Percentiles rank a stretch among this genome's conserved stretches.
These are phyloP conservation scores for Stylosanthes scabra DNA, from an alignment of 331 rosid genomes.

Conservation along the genomic window DNA sequence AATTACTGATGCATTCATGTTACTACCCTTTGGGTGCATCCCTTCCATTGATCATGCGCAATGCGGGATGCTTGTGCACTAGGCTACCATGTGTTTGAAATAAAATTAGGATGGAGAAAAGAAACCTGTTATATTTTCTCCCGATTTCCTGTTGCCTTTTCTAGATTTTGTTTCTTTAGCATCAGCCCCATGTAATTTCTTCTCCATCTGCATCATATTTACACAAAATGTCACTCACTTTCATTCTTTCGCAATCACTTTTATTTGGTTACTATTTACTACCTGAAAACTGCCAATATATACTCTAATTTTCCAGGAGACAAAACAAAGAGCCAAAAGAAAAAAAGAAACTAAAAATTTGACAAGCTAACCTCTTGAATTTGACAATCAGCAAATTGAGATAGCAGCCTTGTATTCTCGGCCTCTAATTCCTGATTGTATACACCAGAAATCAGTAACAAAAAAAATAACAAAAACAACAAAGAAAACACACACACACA, in stretches of 20 bases:
- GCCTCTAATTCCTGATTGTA: slow-evolving; percentile 71
- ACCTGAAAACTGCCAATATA: background rate
- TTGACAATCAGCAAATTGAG: slow-evolving; percentile 58
- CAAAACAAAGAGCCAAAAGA: slow-evolving; percentile 13
- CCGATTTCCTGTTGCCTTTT: slow-evolving; percentile 38
- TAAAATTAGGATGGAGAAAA: background rate
- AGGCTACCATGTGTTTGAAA: background rate
- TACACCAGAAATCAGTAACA: slow-evolving; percentile 15
- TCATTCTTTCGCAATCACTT: background rate
- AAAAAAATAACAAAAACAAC: too few relatives aligned
- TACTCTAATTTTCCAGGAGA: slow-evolving; percentile 19
- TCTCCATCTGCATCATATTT: slow-evolving; percentile 60
- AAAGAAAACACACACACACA: background rate
- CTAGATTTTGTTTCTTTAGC: slow-evolving; percentile 41
- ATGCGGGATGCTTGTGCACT: background rate
- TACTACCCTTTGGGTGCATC: too few relatives aligned
- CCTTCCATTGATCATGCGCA: too few relatives aligned
- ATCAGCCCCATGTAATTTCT: slow-evolving; percentile 27
- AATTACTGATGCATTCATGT: too few relatives aligned
- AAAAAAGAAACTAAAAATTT: slow-evolving; percentile 17
- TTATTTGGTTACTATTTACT: background rate
- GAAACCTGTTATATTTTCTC: slow-evolving; percentile 59
- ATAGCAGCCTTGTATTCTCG: slow-evolving; percentile 64
- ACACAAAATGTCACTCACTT: slow-evolving; percentile 26
- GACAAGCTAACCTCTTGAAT: slow-evolving; percentile 56